Evolutionary conservation across 1,284 basidiomycete species (phyloP).

Genomic region (Tilletia setariae): DNA sequence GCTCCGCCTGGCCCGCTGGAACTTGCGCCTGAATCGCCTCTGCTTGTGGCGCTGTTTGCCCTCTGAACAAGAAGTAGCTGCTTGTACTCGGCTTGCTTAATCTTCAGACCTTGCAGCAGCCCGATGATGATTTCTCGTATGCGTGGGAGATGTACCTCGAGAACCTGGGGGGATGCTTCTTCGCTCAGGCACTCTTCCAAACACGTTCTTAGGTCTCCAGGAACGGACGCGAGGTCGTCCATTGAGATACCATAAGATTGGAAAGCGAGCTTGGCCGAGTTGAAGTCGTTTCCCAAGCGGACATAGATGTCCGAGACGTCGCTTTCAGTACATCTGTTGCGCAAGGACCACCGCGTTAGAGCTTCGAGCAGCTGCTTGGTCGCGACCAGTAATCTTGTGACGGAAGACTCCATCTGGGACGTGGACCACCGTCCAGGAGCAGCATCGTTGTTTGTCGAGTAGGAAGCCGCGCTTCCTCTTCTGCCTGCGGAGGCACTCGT

Average conservation of each 20-base stretch:
- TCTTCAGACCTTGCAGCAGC: conserved; percentile 82
- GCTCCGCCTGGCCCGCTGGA: background rate
- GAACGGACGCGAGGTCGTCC: conserved; percentile 75
- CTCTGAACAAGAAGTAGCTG: conserved; percentile 42
- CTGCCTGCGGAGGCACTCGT: background rate
- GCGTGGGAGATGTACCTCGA: conserved; percentile 83
- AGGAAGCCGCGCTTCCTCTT: background rate
- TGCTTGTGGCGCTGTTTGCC: conserved; percentile 10
- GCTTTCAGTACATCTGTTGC: conserved; percentile 71
- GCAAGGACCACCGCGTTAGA: conserved; percentile 65
- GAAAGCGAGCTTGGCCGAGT: conserved; percentile 85
- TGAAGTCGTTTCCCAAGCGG: conserved; percentile 93
- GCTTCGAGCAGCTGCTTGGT: conserved; percentile 92
- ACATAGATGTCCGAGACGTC: conserved; percentile 96
- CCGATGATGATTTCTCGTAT: conserved; percentile 91
- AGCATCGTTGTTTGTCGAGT: background rate
- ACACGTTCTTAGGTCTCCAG: conserved; percentile 79
- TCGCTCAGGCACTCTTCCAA: conserved; percentile 87
- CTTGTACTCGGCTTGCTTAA: conserved; percentile 77
- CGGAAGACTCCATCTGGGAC: conserved; percentile 73
- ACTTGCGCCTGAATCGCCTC: background rate
- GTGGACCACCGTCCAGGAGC: conserved; percentile 16
- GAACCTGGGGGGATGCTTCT: conserved; percentile 77
- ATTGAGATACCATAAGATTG: conserved; percentile 68
- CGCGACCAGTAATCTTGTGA: conserved; percentile 86